Conservation (phyloP, 441 rosid species). For the Adansonia grandidieri region DNA sequence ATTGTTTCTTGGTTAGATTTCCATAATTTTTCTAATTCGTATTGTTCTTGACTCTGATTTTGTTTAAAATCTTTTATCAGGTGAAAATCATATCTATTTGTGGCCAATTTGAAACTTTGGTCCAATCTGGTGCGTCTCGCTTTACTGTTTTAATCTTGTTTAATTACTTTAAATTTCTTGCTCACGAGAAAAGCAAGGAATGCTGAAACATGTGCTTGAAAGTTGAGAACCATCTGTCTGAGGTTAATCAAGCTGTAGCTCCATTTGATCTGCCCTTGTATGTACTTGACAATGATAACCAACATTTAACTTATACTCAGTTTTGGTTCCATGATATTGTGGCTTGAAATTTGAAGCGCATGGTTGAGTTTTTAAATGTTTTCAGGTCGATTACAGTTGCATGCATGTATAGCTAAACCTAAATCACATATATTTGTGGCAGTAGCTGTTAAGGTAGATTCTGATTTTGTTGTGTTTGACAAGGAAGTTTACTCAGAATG, state of each 20-base stretch:
- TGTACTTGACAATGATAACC: too few relatives aligned
- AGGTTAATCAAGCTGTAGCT: conserved; percentile 38
- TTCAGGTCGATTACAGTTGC: conserved; percentile 3
- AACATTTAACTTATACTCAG: conserved; percentile 13
- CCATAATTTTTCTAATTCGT: not conserved
- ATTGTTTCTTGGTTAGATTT: not conserved
- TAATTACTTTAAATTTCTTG: conserved; percentile 17
- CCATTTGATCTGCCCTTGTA: conserved; percentile 35
- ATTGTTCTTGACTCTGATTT: not conserved
- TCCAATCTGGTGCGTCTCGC: not conserved
- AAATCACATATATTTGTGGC: not conserved
- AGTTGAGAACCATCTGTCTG: conserved; percentile 46
- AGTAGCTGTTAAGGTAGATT: conserved; percentile 11
- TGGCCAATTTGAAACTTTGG: not conserved
- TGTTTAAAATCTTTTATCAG: not conserved
- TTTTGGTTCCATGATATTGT: conserved; percentile 28
- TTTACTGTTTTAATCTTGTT: not conserved
- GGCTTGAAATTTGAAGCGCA: conserved; percentile 43
- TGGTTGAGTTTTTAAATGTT: conserved; percentile 45
- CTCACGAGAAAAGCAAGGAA: conserved; percentile 54
- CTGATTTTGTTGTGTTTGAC: not conserved
- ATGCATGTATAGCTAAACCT: not conserved
- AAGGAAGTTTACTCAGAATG: conserved; percentile 38
- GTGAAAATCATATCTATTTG: not conserved
- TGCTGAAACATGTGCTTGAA: conserved; percentile 90